Percentiles rank a stretch among this genome's conserved stretches.
Conservation (phyloP, 2,329 filamentous ascomycete species). For the Dactylonectria macrodidyma region DNA sequence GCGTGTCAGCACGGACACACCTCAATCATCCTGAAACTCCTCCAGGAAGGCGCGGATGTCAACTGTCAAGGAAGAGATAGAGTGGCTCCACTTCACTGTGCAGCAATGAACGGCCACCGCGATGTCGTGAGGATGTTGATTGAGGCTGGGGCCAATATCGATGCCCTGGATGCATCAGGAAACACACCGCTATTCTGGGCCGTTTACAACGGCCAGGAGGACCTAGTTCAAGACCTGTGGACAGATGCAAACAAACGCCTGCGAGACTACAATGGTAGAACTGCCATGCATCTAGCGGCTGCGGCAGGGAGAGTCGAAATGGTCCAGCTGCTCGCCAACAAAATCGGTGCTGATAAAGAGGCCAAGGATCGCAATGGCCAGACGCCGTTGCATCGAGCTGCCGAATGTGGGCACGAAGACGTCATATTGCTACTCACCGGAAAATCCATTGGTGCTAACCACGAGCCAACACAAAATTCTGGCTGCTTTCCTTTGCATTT, state of each 20-base stretch:
- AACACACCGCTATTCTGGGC: constrained; percentile 28
- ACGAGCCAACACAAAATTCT: no score
- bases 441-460: no score
- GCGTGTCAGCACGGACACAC: constrained; percentile 16
- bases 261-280: background rate
- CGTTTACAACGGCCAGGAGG: constrained; percentile 17
- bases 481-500: no score
- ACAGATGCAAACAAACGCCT: background rate
- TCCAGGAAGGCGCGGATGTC: background rate
- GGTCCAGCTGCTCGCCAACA: no score
- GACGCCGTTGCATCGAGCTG: no score
- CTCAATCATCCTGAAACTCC: background rate
- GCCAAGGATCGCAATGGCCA: background rate
- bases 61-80: constrained; percentile 12
- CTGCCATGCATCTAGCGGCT: background rate
- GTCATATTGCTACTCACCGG: no score
- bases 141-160: background rate
- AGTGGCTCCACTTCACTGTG: constrained; percentile 14
- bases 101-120: constrained; percentile 4
- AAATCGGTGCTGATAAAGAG: no score
- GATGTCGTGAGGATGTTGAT: background rate
- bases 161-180: constrained; percentile 10
- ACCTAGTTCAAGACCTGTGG: constrained; percentile 16
- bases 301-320: background rate
- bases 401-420: no score